These are phyloP conservation scores for Diaporthe aspalathi DNA, from an alignment of 2,329 filamentous ascomycete genomes.

Conservation along the genomic window DNA sequence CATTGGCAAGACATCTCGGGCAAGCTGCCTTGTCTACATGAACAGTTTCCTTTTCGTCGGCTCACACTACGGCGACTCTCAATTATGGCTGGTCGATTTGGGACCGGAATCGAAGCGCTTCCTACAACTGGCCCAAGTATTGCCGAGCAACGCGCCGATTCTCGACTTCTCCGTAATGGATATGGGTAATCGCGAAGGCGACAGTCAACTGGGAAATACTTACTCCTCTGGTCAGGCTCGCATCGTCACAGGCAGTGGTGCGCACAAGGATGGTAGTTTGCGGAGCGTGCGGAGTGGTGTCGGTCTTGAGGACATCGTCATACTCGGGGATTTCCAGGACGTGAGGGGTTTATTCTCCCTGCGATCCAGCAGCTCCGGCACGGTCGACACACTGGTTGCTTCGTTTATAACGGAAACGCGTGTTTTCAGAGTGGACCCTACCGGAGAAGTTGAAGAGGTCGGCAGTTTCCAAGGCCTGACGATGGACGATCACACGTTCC, in stretches of 20 bases:
- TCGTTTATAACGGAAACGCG: constrained; percentile 88
- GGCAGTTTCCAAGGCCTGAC: constrained; percentile 78
- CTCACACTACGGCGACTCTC: constrained; percentile 92
- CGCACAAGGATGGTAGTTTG: constrained; percentile 87
- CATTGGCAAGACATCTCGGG: constrained; percentile 76
- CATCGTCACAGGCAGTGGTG: constrained; percentile 92
- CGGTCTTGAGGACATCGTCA: constrained; percentile 86
- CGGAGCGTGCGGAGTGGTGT: constrained; percentile 94
- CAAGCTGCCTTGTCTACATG: constrained; percentile 83
- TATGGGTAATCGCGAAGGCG: constrained; percentile 85
- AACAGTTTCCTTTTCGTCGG: constrained; percentile 83
- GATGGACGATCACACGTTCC: constrained; percentile 77
- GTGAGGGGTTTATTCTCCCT: constrained; percentile 80
- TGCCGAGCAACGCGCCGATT: constrained; percentile 88
- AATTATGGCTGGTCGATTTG: constrained; percentile 77
- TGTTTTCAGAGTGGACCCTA: constrained; percentile 78
- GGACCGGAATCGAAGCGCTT: constrained; percentile 47
- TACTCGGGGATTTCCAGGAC: constrained; percentile 81
- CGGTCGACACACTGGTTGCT: constrained; percentile 78
- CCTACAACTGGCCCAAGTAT: constrained; percentile 77
- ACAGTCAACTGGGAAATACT: constrained; percentile 80
- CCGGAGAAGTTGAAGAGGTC: constrained; percentile 87
- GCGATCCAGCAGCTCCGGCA: constrained; percentile 59
- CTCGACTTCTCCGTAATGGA: constrained; percentile 97
- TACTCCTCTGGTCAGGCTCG: constrained; percentile 96